phyloP scores from a whole-genome alignment of 306 rosid genomes.

The Cicer arietinum region DNA sequence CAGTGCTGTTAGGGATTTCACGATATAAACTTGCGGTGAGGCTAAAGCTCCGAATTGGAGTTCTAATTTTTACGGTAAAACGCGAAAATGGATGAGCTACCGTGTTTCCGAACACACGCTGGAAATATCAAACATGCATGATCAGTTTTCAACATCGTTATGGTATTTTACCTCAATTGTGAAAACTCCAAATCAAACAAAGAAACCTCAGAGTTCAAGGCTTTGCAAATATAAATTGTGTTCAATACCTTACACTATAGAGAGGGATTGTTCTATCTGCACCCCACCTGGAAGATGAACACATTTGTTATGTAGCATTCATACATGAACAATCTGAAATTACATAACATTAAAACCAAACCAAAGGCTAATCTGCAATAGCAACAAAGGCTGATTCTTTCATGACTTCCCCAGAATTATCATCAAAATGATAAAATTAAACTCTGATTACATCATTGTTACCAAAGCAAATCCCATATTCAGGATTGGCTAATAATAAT shows the following conservation, averaged over 20 bases:
- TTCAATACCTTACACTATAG: background rate
- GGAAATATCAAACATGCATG: too few relatives aligned
- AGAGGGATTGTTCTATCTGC: background rate
- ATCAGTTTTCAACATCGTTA: too few relatives aligned
- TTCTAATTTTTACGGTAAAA: too few relatives aligned
- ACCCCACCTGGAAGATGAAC: background rate
- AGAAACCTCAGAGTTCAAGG: background rate
- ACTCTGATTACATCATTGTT: constrained; percentile 36
- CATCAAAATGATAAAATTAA: constrained; percentile 35
- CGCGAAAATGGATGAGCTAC: too few relatives aligned
- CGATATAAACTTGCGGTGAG: too few relatives aligned
- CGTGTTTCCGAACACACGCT: too few relatives aligned
- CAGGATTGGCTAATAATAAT: constrained; percentile 48
- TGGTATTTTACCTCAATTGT: too few relatives aligned
- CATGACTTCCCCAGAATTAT: constrained; percentile 26
- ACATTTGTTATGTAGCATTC: constrained; percentile 13
- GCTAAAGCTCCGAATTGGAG: too few relatives aligned
- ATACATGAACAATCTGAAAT: background rate
- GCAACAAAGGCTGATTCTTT: constrained; percentile 26
- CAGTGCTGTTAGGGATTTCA: too few relatives aligned
- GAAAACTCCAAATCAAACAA: too few relatives aligned
- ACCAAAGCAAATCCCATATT: constrained; percentile 42
- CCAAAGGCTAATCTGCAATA: background rate
- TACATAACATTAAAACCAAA: constrained; percentile 1
- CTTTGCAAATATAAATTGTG: constrained; percentile 1